Evolutionary conservation across 169 alveolate species (phyloP), one percentile per base, ranked within the genome.

Genomic region (Eimeria maxima): DNA sequence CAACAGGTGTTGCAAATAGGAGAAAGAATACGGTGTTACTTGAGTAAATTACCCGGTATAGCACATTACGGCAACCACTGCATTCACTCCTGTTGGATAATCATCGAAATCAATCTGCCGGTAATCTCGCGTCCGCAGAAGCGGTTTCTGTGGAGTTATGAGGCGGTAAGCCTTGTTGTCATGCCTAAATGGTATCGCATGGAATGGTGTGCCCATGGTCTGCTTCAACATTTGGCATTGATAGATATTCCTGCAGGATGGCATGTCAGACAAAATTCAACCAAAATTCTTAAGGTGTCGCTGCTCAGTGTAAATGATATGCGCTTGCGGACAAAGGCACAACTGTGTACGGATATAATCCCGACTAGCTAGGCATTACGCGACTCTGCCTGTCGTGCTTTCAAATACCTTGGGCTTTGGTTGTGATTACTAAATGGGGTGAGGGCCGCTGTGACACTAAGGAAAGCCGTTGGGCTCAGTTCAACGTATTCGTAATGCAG

Each of bases 151-250:
- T 18, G 99, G 99, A 67, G 98, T 98, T 84, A 99, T 96, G 55
- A 99, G 96, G 27, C 91, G 91, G 91, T 90, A 94, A 0, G 99
- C 98, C 97, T 99, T 99, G 96, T 99, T 99, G 97, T 99, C 99
- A 78, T 99, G 98, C 89, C 99, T 97, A 96, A 97, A 98, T 38
- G 98, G 99, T 94, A 98, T 98, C 94, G 99, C 99, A 97, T 98
- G 99, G 97, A 98, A 98, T 6, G 99, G 99, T 65, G 99, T 99
- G 24, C 99, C 99, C 99, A 99, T 99, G 38, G 99, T 99, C 98
- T 99, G 99, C 97, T 99, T 99, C 76, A 99, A 99, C 99, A 99
- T 99, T 97, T 99, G 99, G 96, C 99, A 99, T 96, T 99, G 99
- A 97, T 99, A 99, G 99, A 99, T 99, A 97, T 99, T 99, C 73